Evolutionary conservation across 2,329 filamentous ascomycete genomes (phyloP).

Genomic region (Metarhizium guizhouense): DNA sequence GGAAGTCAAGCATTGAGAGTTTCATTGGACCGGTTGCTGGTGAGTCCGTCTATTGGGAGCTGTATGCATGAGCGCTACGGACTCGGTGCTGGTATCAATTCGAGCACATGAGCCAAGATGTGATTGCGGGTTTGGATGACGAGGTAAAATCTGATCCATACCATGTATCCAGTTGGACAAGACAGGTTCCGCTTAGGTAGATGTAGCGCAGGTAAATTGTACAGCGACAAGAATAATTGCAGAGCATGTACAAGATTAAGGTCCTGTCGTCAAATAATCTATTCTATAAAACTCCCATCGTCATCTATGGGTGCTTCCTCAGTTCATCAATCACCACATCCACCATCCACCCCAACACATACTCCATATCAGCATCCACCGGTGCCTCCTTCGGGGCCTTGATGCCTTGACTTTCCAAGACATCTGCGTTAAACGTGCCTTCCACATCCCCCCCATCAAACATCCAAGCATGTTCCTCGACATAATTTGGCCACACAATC

Average conservation of each 20-base stretch:
- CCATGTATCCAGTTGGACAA: no score
- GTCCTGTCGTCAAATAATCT: background rate
- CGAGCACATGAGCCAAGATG: background rate
- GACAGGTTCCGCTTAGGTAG: no score
- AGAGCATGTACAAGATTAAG: background rate
- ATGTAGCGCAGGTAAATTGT: background rate
- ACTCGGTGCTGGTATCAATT: background rate
- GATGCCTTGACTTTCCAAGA: conserved; percentile 35
- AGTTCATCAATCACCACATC: conserved; percentile 45
- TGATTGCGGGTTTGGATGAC: background rate
- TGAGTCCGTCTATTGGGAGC: no score
- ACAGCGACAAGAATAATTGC: background rate
- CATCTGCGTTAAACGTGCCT: conserved; percentile 38
- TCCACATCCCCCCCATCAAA: conserved; percentile 64
- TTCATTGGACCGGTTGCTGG: no score
- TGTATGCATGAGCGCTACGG: no score
- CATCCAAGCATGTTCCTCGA: conserved; percentile 69
- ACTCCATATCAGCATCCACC: conserved; percentile 49
- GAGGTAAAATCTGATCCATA: no score
- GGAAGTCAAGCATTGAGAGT: background rate
- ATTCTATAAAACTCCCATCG: background rate
- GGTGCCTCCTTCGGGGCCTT: conserved; percentile 36
- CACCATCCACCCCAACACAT: conserved; percentile 60
- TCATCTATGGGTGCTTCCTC: conserved; percentile 15
- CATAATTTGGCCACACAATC: conserved; percentile 95